Evolutionary conservation across 441 rosid species (phyloP).

Genomic region (Aquilaria agallochum): DNA sequence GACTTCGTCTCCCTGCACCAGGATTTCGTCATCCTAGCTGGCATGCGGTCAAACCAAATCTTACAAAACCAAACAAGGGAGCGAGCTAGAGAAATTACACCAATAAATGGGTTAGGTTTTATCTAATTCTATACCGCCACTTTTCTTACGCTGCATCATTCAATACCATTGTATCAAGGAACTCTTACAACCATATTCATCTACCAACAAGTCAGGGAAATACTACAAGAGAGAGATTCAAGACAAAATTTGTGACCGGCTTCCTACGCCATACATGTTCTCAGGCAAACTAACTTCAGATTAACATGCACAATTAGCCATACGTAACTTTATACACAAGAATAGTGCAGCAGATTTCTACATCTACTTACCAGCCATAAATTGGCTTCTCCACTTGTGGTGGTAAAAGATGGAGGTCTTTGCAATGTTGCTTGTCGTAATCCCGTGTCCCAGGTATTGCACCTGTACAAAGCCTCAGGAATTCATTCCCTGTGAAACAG

Average conservation of each 20-base stretch:
- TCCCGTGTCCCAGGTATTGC: slow-evolving; percentile 81
- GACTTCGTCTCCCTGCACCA: too few species aligned
- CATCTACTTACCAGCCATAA: slow-evolving; percentile 65
- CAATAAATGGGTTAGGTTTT: too few species aligned
- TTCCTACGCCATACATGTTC: slow-evolving; percentile 1
- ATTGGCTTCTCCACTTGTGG: slow-evolving; percentile 85
- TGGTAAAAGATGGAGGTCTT: slow-evolving; percentile 78
- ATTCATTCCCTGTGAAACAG: slow-evolving; percentile 83
- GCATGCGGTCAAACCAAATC: too few species aligned
- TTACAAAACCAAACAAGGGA: too few species aligned
- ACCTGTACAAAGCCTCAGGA: slow-evolving; percentile 75
- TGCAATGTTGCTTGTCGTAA: slow-evolving; percentile 81
- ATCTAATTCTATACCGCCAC: too few species aligned
- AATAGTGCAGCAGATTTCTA: background rate
- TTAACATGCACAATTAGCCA: slow-evolving; percentile 13
- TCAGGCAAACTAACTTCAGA: background rate
- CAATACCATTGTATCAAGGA: background rate
- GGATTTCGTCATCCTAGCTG: too few species aligned
- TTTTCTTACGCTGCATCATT: background rate
- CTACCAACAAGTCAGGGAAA: slow-evolving; percentile 9
- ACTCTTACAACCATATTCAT: slow-evolving; percentile 1
- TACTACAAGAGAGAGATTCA: background rate
- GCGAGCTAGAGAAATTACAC: too few species aligned
- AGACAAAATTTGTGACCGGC: slow-evolving; percentile 15
- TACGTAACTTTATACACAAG: background rate